phyloP scores from a whole-genome alignment of 192 early-diverging fungal species.

The Podila minutissima region DNA sequence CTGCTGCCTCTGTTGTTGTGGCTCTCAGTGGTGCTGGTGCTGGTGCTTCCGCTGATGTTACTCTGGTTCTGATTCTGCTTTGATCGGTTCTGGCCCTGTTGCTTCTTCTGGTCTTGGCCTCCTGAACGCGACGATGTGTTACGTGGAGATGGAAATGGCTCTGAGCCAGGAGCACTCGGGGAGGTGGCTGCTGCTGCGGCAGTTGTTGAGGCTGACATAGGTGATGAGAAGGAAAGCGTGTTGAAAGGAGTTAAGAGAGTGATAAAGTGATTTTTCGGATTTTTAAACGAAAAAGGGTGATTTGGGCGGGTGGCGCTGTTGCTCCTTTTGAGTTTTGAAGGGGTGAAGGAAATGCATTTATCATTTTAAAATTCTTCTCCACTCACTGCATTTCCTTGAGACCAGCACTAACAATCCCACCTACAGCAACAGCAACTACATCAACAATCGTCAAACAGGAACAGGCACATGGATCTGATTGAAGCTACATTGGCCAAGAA shows the following conservation, averaged over 20 bases:
- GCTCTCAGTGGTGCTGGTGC: not conserved
- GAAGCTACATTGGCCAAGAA: constrained; percentile 82
- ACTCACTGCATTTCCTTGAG: no score
- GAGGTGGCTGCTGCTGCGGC: not conserved
- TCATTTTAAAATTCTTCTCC: no score
- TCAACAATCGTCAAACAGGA: not conserved
- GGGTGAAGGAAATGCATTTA: not conserved
- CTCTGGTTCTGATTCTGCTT: constrained; percentile 1
- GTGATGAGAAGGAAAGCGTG: no score
- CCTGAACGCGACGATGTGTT: no score
- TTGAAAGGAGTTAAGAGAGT: no score
- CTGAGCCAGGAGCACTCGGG: not conserved
- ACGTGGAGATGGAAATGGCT: not conserved
- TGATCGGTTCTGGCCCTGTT: not conserved
- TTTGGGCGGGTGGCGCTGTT: constrained; percentile 1
- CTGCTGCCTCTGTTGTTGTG: constrained; percentile 9
- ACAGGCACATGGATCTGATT: constrained; percentile 62
- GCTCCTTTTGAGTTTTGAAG: not conserved
- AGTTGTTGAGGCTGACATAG: no score
- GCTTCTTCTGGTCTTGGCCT: not conserved
- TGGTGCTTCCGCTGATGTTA: not conserved
- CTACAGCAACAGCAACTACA: not conserved
- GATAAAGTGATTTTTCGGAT: no score
- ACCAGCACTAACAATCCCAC: not conserved
- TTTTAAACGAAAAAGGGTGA: not conserved